Evolutionary conservation across 768 basidiomycete species (phyloP).

Genomic region (Russula abietina): DNA sequence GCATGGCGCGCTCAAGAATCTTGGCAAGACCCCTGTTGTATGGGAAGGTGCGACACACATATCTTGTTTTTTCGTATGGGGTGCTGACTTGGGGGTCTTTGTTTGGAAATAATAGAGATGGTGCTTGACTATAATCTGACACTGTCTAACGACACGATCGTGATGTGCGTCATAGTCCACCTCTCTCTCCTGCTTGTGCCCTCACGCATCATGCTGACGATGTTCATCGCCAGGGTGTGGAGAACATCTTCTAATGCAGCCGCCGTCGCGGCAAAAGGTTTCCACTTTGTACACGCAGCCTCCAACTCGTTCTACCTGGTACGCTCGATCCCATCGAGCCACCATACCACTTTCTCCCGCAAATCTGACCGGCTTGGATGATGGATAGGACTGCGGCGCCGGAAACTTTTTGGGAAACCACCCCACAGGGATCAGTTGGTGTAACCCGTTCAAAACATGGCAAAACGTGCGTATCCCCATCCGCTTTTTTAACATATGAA

Average conservation of each 20-base stretch:
- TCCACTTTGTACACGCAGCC: constrained; percentile 58
- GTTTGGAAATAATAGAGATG: neutral
- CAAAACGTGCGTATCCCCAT: constrained; percentile 44
- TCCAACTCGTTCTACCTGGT: constrained; percentile 76
- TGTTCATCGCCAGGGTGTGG: constrained; percentile 49
- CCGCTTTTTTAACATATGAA: neutral
- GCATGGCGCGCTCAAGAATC: constrained; percentile 46
- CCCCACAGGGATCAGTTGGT: constrained; percentile 53
- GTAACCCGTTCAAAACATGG: constrained; percentile 79
- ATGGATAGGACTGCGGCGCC: constrained; percentile 62
- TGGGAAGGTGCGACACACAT: constrained; percentile 55
- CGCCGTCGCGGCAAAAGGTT: constrained; percentile 54
- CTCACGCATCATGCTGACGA: neutral
- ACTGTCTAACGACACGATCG: constrained; percentile 13
- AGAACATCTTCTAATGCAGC: constrained; percentile 57
- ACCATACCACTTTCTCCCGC: too few relatives aligned
- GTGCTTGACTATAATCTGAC: neutral
- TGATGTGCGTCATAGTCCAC: neutral
- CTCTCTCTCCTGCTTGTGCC: neutral
- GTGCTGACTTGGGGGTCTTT: neutral
- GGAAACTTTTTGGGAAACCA: constrained; percentile 63
- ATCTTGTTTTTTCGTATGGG: neutral
- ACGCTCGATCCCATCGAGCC: constrained; percentile 7
- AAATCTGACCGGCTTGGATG: too few relatives aligned
- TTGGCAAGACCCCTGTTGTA: constrained; percentile 72